Base-by-base conservation (phyloP, 352 stramenopile species). In the Pythium folliculosum region DNA sequence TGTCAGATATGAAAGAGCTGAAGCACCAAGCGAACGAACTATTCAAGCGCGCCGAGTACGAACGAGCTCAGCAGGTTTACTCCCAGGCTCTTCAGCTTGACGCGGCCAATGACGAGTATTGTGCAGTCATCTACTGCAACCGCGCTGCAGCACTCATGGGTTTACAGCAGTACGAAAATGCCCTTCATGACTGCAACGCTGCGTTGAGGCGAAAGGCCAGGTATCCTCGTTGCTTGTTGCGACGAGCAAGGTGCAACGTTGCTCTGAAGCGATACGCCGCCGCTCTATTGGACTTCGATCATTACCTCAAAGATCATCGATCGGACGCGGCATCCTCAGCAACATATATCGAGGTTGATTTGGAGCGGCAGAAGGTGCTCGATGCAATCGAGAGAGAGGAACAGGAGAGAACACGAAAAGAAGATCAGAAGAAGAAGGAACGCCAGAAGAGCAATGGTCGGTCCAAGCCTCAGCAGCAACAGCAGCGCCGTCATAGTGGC, bases 81-180 rank as follows among this genome's bases (percentile, higher is more conserved):
- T 82, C 82, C 0, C 76, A 91, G 43, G 86, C 83, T 16, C 70
- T 95, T 7, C 65, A 74, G 23, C 69, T 94, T 35, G 88, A 95
- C 51, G 72, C 73, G 0, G 65, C 80, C 13, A 79, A 95, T 44
- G 77, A 91, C n/a, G 76, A 86, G 51, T 94, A 85, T 65, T 92
- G 84, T 59, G 82, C 83, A 1, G 77, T 92, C 43, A 80, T 96
- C 50, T 90, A 88, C 49, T 92, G 86, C 72, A 96, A 96, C 58
- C 82, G 88, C 40, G 85, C 88, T 3, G 88, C 88, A 23, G 88
- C 88, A 38, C 75, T 90, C 25, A 96, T 96, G 88, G 79, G 75
- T 5, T 60, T 94, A 48, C 73, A 86, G 32, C 72, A 80, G 23
- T 92, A 80, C 60, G 71, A 86, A 43, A 86, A 75, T 16, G 88